These are phyloP conservation scores for Colletotrichum shisoi DNA, from an alignment of 2,329 filamentous ascomycete species.

Conservation along the genomic window DNA sequence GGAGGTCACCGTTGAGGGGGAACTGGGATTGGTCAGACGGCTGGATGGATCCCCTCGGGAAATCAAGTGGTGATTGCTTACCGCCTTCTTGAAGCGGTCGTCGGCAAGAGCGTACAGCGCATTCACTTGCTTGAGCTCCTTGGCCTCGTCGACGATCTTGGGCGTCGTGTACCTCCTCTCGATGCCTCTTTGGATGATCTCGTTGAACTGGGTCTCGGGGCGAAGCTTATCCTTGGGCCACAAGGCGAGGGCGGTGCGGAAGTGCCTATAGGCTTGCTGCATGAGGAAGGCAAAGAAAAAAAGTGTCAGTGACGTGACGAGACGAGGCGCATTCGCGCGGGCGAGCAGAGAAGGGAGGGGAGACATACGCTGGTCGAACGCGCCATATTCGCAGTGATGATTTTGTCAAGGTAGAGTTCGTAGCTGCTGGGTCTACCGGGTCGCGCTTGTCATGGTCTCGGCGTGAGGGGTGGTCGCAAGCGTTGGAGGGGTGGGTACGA, in stretches of 20 bases:
- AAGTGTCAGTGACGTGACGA: slow-evolving; percentile 22
- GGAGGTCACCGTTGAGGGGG: slow-evolving; percentile 56
- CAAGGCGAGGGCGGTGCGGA: slow-evolving; percentile 60
- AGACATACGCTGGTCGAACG: slow-evolving; percentile 41
- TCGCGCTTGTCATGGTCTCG: slow-evolving; percentile 28
- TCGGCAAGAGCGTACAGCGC: slow-evolving; percentile 67
- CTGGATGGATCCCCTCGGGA: not conserved
- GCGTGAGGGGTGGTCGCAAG: slow-evolving; percentile 1
- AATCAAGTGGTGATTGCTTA: slow-evolving; percentile 45
- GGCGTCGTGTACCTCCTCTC: slow-evolving; percentile 45
- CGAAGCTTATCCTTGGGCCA: slow-evolving; percentile 72
- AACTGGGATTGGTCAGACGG: slow-evolving; percentile 41
- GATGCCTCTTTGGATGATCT: slow-evolving; percentile 60
- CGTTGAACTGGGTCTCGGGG: slow-evolving; percentile 68
- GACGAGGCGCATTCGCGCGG: not conserved
- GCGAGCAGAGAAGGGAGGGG: not conserved
- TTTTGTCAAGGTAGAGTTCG: not conserved
- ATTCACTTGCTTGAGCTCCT: slow-evolving; percentile 65
- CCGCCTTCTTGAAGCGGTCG: slow-evolving; percentile 66
- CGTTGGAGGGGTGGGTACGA: slow-evolving; percentile 50
- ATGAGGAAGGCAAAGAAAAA: not conserved
- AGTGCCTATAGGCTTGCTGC: slow-evolving; percentile 57
- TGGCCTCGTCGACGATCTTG: slow-evolving; percentile 51
- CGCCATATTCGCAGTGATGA: slow-evolving; percentile 38
- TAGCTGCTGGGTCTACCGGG: not conserved